Conservation (phyloP, 257 asterid species). For the Forsythia suspensa region DNA sequence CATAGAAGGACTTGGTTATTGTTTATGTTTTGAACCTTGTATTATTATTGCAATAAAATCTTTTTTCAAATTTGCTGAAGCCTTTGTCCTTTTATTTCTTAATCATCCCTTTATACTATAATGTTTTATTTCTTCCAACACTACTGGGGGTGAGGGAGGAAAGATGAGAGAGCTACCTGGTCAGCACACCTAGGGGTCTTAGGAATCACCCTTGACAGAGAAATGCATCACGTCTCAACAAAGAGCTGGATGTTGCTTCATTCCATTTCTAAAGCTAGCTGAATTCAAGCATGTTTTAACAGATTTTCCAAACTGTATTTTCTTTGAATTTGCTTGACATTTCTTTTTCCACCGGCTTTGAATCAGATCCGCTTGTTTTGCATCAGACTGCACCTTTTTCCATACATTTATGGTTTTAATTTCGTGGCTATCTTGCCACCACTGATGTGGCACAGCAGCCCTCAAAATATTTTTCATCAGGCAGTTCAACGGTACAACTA, state of each 20-base stretch:
- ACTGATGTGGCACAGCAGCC: not conserved
- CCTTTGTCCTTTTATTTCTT: not conserved
- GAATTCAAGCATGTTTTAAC: not conserved
- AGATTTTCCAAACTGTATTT: not conserved
- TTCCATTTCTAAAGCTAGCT: not conserved
- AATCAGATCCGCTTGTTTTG: not conserved
- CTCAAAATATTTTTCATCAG: not conserved
- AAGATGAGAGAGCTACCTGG: not conserved
- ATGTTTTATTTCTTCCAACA: not conserved
- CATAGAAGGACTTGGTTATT: not conserved
- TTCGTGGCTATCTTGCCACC: not conserved
- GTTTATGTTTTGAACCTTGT: constrained; percentile 3
- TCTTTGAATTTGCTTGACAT: not conserved
- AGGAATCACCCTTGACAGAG: not conserved
- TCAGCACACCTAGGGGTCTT: not conserved
- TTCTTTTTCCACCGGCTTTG: not conserved
- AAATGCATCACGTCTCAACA: not conserved
- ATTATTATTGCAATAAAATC: not conserved
- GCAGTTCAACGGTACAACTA: not conserved
- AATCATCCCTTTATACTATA: not conserved
- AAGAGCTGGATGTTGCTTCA: not conserved
- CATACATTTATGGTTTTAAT: not conserved
- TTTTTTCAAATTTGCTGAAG: not conserved
- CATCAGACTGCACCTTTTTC: not conserved
- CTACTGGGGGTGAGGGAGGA: not conserved